Percentiles rank a stretch among this genome's conserved stretches.
phyloP scores from a whole-genome alignment of 1,284 basidiomycete genomes.

The Meripilus lineatus region DNA sequence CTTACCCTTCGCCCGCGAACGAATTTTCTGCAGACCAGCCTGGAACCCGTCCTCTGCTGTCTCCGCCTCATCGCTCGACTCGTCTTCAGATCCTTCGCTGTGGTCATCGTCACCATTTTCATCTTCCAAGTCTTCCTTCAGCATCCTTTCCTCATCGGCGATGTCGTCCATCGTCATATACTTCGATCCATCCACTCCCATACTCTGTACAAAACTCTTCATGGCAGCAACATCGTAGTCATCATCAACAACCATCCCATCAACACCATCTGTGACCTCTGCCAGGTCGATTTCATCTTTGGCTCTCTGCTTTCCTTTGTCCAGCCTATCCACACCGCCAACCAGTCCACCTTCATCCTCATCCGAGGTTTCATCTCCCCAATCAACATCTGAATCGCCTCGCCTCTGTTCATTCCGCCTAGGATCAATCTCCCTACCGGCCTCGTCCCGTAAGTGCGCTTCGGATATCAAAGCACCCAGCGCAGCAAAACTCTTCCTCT shows the following conservation, averaged over 20 bases:
- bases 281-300: constrained; percentile 28
- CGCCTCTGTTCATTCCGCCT: constrained; percentile 46
- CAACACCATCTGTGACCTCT: constrained; percentile 33
- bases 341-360: constrained; percentile 20
- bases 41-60: constrained; percentile 47
- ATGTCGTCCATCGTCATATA: constrained; percentile 67
- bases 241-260: constrained; percentile 57
- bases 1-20: constrained; percentile 31
- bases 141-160: constrained; percentile 47
- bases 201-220: constrained; percentile 49
- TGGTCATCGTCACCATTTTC: constrained; percentile 18
- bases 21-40: constrained; percentile 40
- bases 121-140: constrained; percentile 47
- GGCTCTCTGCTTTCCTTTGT: constrained; percentile 11
- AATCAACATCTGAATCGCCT: constrained; percentile 69
- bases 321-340: constrained; percentile 16
- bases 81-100: constrained; percentile 17
- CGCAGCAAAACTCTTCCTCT: constrained; percentile 35
- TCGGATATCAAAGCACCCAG: constrained; percentile 58
- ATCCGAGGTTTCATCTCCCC: constrained; percentile 57
- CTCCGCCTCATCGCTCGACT: constrained; percentile 1
- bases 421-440: constrained; percentile 28
- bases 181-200: constrained; percentile 40
- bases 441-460: constrained; percentile 36
- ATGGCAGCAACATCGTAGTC: constrained; percentile 45